Conservation (phyloP, 139 green algal genomes). For the Nannochloris sp. region DNA sequence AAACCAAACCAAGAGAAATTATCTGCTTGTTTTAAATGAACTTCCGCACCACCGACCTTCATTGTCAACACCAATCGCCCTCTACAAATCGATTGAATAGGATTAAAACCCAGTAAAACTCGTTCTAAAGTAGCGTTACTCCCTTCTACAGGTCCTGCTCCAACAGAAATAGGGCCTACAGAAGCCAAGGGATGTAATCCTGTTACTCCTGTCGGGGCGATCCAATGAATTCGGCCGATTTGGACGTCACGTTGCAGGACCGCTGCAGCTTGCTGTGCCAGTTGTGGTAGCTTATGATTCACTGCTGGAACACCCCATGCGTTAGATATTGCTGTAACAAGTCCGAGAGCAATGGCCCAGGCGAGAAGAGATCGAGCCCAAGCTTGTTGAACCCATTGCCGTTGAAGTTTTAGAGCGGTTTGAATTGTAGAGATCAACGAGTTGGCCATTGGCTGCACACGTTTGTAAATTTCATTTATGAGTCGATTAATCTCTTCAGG, state of each 20-base stretch:
- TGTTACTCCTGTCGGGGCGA: slow-evolving; percentile 40
- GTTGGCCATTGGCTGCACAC: not conserved
- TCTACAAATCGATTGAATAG: slow-evolving; percentile 41
- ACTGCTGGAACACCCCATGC: slow-evolving; percentile 31
- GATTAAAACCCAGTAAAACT: slow-evolving; percentile 43
- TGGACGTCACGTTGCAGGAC: slow-evolving; percentile 33
- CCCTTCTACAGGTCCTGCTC: slow-evolving; percentile 39
- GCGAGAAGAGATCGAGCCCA: slow-evolving; percentile 9
- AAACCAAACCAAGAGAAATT: slow-evolving; percentile 83
- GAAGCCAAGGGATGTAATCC: slow-evolving; percentile 45
- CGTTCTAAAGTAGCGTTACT: slow-evolving; percentile 24
- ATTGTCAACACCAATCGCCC: slow-evolving; percentile 45
- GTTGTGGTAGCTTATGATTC: slow-evolving; percentile 25
- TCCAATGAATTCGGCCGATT: slow-evolving; percentile 37
- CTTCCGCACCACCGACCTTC: slow-evolving; percentile 19
- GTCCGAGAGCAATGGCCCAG: slow-evolving; percentile 6
- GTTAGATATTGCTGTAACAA: slow-evolving; percentile 26
- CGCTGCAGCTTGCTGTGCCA: not conserved
- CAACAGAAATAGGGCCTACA: slow-evolving; percentile 44
- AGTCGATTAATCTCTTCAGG: not conserved
- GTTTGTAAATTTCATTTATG: not conserved
- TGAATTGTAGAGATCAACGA: not conserved
- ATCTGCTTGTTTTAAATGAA: slow-evolving; percentile 50
- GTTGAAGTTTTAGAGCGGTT: slow-evolving; percentile 12
- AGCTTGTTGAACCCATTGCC: not conserved